Conservation (phyloP, 352 stramenopile species). For the Thalassiosira exigua region DNA sequence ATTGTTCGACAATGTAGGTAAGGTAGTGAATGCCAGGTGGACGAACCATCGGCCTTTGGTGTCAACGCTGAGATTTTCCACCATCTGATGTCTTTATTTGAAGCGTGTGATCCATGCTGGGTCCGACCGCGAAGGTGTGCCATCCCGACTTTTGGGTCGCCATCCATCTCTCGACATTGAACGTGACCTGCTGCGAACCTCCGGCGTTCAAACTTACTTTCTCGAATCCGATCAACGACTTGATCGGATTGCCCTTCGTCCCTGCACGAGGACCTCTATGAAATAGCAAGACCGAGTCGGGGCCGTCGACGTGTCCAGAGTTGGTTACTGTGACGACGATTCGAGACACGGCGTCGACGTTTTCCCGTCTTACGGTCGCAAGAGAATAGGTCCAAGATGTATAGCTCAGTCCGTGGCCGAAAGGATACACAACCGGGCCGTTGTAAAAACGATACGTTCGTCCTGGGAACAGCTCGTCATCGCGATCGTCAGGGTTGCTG, state of each 20-base stretch:
- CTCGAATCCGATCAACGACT: conserved; percentile 37
- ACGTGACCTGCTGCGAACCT: conserved; percentile 4
- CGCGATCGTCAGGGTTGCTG: not conserved
- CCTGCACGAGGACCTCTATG: conserved; percentile 22
- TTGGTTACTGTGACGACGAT: conserved; percentile 27
- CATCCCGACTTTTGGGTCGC: conserved; percentile 4
- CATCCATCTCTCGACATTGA: conserved; percentile 21
- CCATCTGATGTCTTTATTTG: conserved; percentile 16
- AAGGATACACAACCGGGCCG: conserved; percentile 49
- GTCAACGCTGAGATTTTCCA: too few species aligned
- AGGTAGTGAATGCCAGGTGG: too few species aligned
- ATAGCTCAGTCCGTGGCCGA: conserved; percentile 69
- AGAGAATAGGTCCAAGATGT: conserved; percentile 39
- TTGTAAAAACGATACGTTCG: conserved; percentile 66
- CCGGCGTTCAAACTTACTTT: conserved; percentile 24
- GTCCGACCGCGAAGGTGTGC: conserved; percentile 19
- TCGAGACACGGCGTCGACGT: not conserved
- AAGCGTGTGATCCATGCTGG: conserved; percentile 12
- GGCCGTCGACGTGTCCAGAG: conserved; percentile 18
- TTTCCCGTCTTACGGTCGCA: not conserved
- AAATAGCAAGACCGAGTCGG: conserved; percentile 32
- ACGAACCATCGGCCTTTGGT: too few species aligned
- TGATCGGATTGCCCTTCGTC: conserved; percentile 14
- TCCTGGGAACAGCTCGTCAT: conserved; percentile 28
- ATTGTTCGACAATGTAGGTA: too few species aligned